Conservation (phyloP, 2,329 filamentous ascomycete genomes). For the Botrytis fabae region DNA sequence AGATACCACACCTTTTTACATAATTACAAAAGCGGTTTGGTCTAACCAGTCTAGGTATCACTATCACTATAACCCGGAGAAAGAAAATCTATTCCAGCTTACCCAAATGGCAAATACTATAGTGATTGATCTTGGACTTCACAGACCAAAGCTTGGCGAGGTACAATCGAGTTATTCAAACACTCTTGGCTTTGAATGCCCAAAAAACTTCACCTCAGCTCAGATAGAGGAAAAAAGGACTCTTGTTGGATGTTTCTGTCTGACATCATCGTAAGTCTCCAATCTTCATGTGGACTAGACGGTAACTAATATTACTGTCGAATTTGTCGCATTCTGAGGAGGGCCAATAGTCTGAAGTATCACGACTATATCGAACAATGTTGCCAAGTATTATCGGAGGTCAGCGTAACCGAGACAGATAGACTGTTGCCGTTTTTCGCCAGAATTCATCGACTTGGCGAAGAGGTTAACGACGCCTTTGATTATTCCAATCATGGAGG, state of each 20-base stretch:
- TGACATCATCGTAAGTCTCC: constrained; percentile 34
- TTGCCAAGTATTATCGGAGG: constrained; percentile 29
- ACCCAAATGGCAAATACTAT: constrained; percentile 39
- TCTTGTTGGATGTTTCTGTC: constrained; percentile 36
- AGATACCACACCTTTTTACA: background rate
- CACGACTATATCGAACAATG: constrained; percentile 35
- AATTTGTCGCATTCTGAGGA: constrained; percentile 36
- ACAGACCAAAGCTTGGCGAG: constrained; percentile 19
- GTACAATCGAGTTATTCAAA: background rate
- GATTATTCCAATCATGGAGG: constrained; percentile 32
- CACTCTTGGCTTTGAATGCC: constrained; percentile 9
- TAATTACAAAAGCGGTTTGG: background rate
- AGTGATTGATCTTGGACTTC: constrained; percentile 38
- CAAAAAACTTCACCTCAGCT: background rate
- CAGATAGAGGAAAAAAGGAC: constrained; percentile 33
- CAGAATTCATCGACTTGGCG: constrained; percentile 33
- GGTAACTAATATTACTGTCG: constrained; percentile 10
- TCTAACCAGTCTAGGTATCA: constrained; percentile 35
- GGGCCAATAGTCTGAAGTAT: constrained; percentile 34
- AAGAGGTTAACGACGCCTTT: constrained; percentile 37
- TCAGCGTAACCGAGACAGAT: constrained; percentile 32
- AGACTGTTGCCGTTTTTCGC: constrained; percentile 35
- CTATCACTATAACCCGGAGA: constrained; percentile 38
- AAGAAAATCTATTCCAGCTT: constrained; percentile 41
- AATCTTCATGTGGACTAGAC: no score